Percentiles rank a stretch among this genome's conserved stretches.
Evolutionary conservation across 2,329 filamentous ascomycete species (phyloP).

Genomic region (Orbilia ellipsospora): DNA sequence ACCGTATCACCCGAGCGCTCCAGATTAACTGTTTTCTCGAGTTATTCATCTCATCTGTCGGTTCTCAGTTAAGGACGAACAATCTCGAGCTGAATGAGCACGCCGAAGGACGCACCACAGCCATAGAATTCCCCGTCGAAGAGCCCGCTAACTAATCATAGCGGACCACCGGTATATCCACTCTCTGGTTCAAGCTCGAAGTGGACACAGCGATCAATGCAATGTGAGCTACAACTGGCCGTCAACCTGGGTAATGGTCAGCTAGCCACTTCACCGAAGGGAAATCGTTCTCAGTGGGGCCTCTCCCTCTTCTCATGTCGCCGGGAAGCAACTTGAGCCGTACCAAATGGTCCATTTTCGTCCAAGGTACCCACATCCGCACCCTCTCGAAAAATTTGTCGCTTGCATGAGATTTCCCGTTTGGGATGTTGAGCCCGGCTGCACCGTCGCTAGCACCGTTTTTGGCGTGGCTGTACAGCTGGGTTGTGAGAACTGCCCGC

Average conservation of each 20-base stretch:
- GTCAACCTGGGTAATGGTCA: slow-evolving; percentile 41
- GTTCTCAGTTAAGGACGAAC: slow-evolving; percentile 7
- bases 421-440: slow-evolving; percentile 53
- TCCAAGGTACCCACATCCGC: slow-evolving; percentile 48
- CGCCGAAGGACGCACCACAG: slow-evolving; percentile 41
- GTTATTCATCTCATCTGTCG: slow-evolving; percentile 4
- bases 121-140: slow-evolving; percentile 32
- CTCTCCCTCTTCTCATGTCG: slow-evolving; percentile 9
- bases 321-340: slow-evolving; percentile 53
- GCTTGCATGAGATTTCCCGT: slow-evolving; percentile 55
- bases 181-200: slow-evolving; percentile 11
- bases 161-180: slow-evolving; percentile 10
- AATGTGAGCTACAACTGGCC: slow-evolving; percentile 38
- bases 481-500: slow-evolving; percentile 35
- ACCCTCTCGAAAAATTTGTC: slow-evolving; percentile 41
- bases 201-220: slow-evolving; percentile 32
- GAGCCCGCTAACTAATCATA: slow-evolving; percentile 10
- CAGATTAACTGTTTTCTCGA: slow-evolving; percentile 7
- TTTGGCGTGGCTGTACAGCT: slow-evolving; percentile 54
- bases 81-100: slow-evolving; percentile 48
- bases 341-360: slow-evolving; percentile 48
- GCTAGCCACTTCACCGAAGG: slow-evolving; percentile 41
- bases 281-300: slow-evolving; percentile 9
- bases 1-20: slow-evolving; percentile 39
- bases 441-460: slow-evolving; percentile 52